Base-by-base conservation (phyloP, 2,329 filamentous ascomycete genomes). In the Curvularia lunata region DNA sequence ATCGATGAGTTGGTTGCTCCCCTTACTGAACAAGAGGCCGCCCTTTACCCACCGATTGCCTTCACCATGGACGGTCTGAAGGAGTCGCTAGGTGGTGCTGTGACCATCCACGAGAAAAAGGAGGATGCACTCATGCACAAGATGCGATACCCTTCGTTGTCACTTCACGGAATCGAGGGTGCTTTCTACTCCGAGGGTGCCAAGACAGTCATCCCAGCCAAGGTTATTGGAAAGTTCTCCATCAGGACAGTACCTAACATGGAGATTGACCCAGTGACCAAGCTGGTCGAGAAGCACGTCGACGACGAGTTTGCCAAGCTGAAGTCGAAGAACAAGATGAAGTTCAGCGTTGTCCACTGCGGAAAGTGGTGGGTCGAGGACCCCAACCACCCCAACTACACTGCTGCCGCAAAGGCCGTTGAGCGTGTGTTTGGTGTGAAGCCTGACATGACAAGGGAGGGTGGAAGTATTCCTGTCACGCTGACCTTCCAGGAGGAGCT, bases 311-410 rank as follows among this genome's bases (percentile, higher is more conserved):
- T 96, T 77, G 88, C 90, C 69, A 92, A 92, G 80, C 85, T 98
- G 32, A 86, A 87, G 65, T 95, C 90, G 79, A 99, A 99, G 85
- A 99, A 99, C 83, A 92, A 84, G 16, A 79, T 96, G 74, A 91
- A 91, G 70, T 88, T 92, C 52, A 88, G 84, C 74, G 84, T 93
- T 57, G 88, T 94, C 79, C 95, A 99, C 82, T 89, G 88, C 58
- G 95, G 95, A 68, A 97, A 97, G 81, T 99, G 95, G 95, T 99
- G 95, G 95, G 92, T 96, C 47, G 92, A 96, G 46, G 93, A 90
- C 74, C 94, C 95, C 28, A 95, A 96, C 81, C 94, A 99, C 85
- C 98, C 95, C 92, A 99, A 99, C 85, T 99, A 98, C 81, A 86
- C 88, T 28, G 94, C 94, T 25, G 95, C 95, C 13, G 87, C 89